Base-by-base conservation (phyloP, 768 basidiomycete species). In the Tricholoma sp. region DNA sequence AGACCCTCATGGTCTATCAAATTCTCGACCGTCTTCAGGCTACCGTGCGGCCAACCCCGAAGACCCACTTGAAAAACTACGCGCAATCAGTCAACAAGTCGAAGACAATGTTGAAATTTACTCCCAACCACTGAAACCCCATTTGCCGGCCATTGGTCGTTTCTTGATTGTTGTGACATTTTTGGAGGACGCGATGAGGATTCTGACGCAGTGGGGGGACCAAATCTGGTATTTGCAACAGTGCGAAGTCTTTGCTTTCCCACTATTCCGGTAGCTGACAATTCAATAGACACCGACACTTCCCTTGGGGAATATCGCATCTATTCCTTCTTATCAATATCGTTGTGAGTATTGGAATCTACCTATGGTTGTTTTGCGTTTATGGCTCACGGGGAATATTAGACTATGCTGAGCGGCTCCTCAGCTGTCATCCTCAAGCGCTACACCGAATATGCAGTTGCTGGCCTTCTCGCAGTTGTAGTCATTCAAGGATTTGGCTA, bases 81-180 rank as follows among this genome's bases (percentile, higher is more conserved):
- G 85, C 60, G 78, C 79, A 6, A 76, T 85, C 63, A 83, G 83
- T 71, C 86, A 83, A 70, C 80, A 84, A 71, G 80, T 93, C 56
- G 97, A 99, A 76, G 97, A 99, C 75, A 77, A 86, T 61, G 82
- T 97, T 68, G 97, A 98, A 71, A 86, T 91, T 63, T 89, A 89
- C 73, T 88, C 94, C 7, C 89, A 97, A 68, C 97, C 97, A 18
- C 78, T 98, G 73, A 87, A 88, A 70, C 97, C 97, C 54, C 86
- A 95, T 71, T 80, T 99, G 65, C 97, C 97, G 41, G 87, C 92
- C 55, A 86, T 98, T 71, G 96, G 94, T 57, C 84, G 97, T 64
- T 98, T 98, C 75, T 73, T 99, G 58, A 98, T 98, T 72, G 93
- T 99, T 53, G 94, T 97, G 41, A 99, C 97, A 9, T 99, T 99